These are phyloP conservation scores for Aspergillus sclerotialis DNA, from an alignment of 2,329 filamentous ascomycete species.

Conservation along the genomic window DNA sequence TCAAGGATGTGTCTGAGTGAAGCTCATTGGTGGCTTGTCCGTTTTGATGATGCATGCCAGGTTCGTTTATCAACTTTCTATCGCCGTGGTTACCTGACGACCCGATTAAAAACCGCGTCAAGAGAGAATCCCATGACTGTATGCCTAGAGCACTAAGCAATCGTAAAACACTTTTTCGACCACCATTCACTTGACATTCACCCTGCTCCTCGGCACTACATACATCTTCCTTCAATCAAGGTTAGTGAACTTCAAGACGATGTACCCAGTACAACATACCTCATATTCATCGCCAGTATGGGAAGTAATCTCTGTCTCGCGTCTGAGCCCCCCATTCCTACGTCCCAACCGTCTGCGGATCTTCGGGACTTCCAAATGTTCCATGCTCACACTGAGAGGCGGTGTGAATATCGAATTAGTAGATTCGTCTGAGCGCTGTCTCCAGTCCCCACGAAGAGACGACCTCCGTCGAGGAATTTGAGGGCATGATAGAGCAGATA, in stretches of 20 bases:
- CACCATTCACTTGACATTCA: too few species aligned
- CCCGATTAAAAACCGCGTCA: too few species aligned
- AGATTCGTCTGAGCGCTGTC: slow-evolving; percentile 7
- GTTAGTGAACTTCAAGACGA: too few species aligned
- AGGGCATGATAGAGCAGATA: slow-evolving; percentile 10
- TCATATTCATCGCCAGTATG: too few species aligned
- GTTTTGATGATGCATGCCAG: slow-evolving; percentile 4
- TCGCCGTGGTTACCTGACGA: too few species aligned
- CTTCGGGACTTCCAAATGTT: slow-evolving; percentile 17
- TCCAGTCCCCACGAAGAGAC: slow-evolving; percentile 12
- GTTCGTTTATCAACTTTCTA: too few species aligned
- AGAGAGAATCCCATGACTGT: too few species aligned
- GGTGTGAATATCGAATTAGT: slow-evolving; percentile 17
- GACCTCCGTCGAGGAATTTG: slow-evolving; percentile 21
- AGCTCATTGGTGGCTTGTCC: too few species aligned
- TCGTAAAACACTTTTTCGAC: too few species aligned
- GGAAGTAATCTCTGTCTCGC: neutral
- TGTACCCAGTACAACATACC: too few species aligned
- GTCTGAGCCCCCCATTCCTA: neutral
- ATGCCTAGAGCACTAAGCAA: too few species aligned
- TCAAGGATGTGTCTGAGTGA: too few species aligned
- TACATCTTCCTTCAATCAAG: neutral
- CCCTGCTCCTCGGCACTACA: slow-evolving; percentile 2
- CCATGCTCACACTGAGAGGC: slow-evolving; percentile 12
- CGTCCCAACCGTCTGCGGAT: slow-evolving; percentile 4